These are phyloP conservation scores for Huntiella decipiens DNA, from an alignment of 2,329 filamentous ascomycete genomes.

Conservation along the genomic window DNA sequence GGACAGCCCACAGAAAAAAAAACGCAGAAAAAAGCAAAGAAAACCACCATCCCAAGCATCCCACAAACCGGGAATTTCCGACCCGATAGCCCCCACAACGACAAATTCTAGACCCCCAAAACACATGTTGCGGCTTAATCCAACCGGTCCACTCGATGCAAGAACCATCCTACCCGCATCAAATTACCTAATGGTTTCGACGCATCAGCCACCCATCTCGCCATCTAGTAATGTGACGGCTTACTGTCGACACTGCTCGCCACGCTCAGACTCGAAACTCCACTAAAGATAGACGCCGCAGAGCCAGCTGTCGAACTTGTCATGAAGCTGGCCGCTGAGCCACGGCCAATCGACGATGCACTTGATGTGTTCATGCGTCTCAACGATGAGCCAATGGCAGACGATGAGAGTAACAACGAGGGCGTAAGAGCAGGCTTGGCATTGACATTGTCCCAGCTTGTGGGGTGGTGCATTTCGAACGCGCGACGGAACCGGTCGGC, in stretches of 20 bases:
- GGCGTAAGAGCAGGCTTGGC: slow-evolving; percentile 8
- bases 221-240: not conserved
- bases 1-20: not conserved
- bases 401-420: slow-evolving; percentile 8
- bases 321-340: slow-evolving; percentile 9
- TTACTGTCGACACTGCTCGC: slow-evolving; percentile 1
- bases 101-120: not conserved
- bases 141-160: not conserved
- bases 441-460: slow-evolving; percentile 7
- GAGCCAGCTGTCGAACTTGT: slow-evolving; percentile 6
- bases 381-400: slow-evolving; percentile 5
- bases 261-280: slow-evolving; percentile 8
- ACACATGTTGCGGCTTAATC: not conserved
- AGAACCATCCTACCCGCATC: not conserved
- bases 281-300: slow-evolving; percentile 4
- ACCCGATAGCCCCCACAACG: not conserved
- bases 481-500: slow-evolving; percentile 8
- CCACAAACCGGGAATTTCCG: not conserved
- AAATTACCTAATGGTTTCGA: not conserved
- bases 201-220: not conserved
- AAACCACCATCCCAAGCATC: not conserved
- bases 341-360: slow-evolving; percentile 3
- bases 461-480: slow-evolving; percentile 10
- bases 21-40: not conserved
- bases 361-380: slow-evolving; percentile 6